A percentile compares a stretch with the other conserved stretches of the same genome.
Evolutionary conservation across 2,329 filamentous ascomycete species (phyloP).

Genomic region (Pseudopyricularia cyperi): DNA sequence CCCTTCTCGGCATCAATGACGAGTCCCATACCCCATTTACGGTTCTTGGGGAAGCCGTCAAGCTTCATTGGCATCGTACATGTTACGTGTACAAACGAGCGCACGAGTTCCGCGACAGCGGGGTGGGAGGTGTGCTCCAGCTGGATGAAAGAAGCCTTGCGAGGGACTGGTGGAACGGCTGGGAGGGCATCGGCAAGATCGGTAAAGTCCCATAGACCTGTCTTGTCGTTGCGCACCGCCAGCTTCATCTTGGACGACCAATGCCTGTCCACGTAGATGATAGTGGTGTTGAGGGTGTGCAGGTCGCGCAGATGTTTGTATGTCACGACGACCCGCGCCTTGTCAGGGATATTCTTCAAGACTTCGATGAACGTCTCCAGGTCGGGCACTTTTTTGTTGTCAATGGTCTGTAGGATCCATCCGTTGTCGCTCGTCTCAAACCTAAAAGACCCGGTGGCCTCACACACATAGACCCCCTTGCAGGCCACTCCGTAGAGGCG

Average conservation of each 20-base stretch:
- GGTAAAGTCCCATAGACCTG: constrained; percentile 88
- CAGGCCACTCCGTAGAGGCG: constrained; percentile 85
- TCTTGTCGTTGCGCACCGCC: constrained; percentile 77
- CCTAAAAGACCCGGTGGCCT: constrained; percentile 87
- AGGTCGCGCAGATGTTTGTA: constrained; percentile 93
- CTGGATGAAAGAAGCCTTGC: constrained; percentile 82
- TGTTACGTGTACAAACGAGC: constrained; percentile 86
- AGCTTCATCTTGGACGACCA: constrained; percentile 94
- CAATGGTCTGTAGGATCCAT: constrained; percentile 85
- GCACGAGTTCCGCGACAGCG: constrained; percentile 83
- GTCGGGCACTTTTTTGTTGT: constrained; percentile 83
- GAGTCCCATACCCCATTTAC: constrained; percentile 88
- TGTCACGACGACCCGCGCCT: constrained; percentile 76
- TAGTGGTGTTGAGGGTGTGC: constrained; percentile 85
- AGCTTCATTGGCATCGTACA: constrained; percentile 92
- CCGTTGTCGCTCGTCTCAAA: constrained; percentile 85
- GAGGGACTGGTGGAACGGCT: constrained; percentile 55
- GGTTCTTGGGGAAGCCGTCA: constrained; percentile 91
- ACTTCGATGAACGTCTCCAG: constrained; percentile 83
- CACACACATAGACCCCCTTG: constrained; percentile 87
- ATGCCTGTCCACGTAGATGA: constrained; percentile 86
- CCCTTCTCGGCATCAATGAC: constrained; percentile 97
- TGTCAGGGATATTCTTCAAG: constrained; percentile 73
- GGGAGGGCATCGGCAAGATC: constrained; percentile 74
- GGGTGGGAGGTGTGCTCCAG: constrained; percentile 79